phyloP scores from a whole-genome alignment of 257 asterid genomes.

The Solanum ossicruentum region DNA sequence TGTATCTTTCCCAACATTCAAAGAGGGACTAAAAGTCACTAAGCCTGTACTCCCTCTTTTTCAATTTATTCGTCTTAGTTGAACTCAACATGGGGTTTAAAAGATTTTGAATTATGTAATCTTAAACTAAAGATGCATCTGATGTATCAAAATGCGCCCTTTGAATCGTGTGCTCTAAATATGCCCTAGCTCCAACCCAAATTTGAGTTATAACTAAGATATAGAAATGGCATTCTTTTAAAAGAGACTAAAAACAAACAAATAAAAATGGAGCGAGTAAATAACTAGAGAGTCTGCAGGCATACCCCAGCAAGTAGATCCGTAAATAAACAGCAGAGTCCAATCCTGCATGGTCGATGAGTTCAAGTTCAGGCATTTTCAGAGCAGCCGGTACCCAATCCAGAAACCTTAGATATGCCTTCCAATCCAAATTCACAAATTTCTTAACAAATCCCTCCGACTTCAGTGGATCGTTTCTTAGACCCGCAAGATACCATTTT shows the following conservation, averaged over 20 bases:
- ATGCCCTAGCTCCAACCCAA: neutral
- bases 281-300: neutral
- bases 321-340: conserved; percentile 84
- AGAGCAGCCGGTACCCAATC: conserved; percentile 96
- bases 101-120: neutral
- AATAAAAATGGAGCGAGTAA: neutral
- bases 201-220: neutral
- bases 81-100: neutral
- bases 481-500: conserved; percentile 89
- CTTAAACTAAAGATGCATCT: neutral
- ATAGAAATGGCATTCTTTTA: neutral
- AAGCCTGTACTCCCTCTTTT: neutral
- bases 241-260: neutral
- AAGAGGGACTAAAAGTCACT: neutral
- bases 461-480: conserved; percentile 57
- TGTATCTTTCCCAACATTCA: too few relatives aligned
- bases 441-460: conserved; percentile 45
- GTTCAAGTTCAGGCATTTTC: conserved; percentile 89
- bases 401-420: conserved; percentile 65
- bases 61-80: neutral
- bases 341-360: conserved; percentile 89
- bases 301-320: conserved; percentile 90
- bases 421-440: conserved; percentile 83
- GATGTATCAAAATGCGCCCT: neutral
- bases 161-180: neutral